phyloP scores from a whole-genome alignment of 768 basidiomycete species.

The Suillus cothurnatus region DNA sequence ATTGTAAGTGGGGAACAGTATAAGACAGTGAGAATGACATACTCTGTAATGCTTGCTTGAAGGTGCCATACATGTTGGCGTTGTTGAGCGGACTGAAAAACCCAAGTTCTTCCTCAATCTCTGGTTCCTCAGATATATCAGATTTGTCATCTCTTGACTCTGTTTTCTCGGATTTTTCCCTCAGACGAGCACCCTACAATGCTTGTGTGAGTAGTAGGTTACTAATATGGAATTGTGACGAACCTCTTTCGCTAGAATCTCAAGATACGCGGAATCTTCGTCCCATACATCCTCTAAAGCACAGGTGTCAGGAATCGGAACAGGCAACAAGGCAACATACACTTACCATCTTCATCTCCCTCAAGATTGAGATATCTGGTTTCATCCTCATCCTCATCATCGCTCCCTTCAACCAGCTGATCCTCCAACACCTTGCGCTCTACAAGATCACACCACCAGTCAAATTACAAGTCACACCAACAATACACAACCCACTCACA shows the following conservation, averaged over 20 bases:
- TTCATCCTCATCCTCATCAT: slow-evolving; percentile 54
- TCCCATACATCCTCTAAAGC: slow-evolving; percentile 86
- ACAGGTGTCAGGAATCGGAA: background rate
- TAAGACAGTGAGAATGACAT: slow-evolving; percentile 26
- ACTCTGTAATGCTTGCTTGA: slow-evolving; percentile 83
- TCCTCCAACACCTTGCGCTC: slow-evolving; percentile 66
- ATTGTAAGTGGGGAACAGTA: slow-evolving; percentile 11
- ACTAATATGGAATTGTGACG: slow-evolving; percentile 13
- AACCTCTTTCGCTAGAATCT: slow-evolving; percentile 84
- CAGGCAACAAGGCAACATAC: background rate
- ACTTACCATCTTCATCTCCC: slow-evolving; percentile 62
- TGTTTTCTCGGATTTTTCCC: too few relatives aligned
- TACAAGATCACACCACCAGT: slow-evolving; percentile 27
- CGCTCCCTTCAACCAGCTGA: slow-evolving; percentile 42
- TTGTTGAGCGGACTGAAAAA: too few relatives aligned
- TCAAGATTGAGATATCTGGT: slow-evolving; percentile 56
- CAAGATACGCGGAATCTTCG: slow-evolving; percentile 85
- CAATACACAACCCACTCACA: too few relatives aligned
- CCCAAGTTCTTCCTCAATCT: too few relatives aligned
- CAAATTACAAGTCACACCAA: background rate
- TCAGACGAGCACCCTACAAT: slow-evolving; percentile 68
- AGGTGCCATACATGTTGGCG: too few relatives aligned
- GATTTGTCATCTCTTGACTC: too few relatives aligned
- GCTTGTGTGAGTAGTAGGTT: background rate
- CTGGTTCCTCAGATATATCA: too few relatives aligned